Evolutionary conservation across 192 early-diverging fungal species (phyloP).

Genomic region (Jimgerdemannia lactiflua): DNA sequence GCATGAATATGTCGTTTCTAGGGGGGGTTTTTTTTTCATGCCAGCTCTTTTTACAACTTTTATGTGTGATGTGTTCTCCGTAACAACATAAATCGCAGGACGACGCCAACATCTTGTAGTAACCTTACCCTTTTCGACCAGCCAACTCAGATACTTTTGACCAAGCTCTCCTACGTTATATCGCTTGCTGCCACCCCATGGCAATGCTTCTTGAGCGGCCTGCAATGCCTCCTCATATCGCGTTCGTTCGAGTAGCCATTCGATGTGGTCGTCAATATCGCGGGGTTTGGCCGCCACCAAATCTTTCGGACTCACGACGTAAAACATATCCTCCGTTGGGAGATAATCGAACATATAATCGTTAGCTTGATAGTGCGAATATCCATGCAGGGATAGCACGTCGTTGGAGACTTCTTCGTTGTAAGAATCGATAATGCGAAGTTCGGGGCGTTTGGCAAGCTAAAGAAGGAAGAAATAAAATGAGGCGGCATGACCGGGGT

Average conservation of each 20-base stretch:
- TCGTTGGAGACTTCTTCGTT: conserved; percentile 90
- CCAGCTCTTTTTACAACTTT: no score
- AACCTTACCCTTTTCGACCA: conserved; percentile 25
- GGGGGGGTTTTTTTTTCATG: no score
- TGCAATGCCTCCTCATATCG: conserved; percentile 79
- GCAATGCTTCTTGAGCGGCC: conserved; percentile 57
- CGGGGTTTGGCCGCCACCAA: conserved; percentile 85
- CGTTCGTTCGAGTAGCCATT: conserved; percentile 84
- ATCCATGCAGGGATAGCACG: conserved; percentile 82
- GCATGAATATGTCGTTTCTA: no score
- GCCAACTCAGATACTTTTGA: conserved; percentile 68
- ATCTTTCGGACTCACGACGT: conserved; percentile 93
- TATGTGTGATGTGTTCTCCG: no score
- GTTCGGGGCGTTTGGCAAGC: conserved; percentile 76
- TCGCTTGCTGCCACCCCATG: conserved; percentile 53
- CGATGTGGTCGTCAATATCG: conserved; percentile 90
- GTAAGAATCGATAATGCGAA: conserved; percentile 80
- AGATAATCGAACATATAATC: conserved; percentile 86
- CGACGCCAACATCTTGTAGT: conserved; percentile 3
- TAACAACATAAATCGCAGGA: no score
- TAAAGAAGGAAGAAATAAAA: background rate
- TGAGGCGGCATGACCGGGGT: background rate
- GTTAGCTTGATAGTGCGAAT: conserved; percentile 85
- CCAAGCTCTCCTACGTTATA: conserved; percentile 75
- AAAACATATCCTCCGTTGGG: conserved; percentile 77